phyloP scores from a whole-genome alignment of 345 rosid genomes.

The Hevea brasiliensis region DNA sequence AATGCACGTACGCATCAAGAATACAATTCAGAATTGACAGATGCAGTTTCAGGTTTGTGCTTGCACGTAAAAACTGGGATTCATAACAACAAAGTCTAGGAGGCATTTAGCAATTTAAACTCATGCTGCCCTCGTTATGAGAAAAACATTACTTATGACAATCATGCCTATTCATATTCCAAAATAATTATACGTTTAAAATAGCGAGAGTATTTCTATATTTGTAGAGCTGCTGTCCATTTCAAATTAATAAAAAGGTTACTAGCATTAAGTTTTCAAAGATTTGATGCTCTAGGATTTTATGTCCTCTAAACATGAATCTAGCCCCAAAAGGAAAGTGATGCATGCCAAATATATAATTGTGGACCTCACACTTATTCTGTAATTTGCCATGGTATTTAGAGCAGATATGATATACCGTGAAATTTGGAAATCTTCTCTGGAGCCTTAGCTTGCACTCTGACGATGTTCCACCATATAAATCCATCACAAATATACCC shows the following conservation, averaged over 20 bases:
- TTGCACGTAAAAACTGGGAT: not conserved
- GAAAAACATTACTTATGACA: not conserved
- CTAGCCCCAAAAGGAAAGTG: not conserved
- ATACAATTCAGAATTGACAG: not conserved
- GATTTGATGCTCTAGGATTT: not conserved
- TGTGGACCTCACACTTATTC: slow-evolving; percentile 4
- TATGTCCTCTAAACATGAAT: not conserved
- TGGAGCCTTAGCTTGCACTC: slow-evolving; percentile 74
- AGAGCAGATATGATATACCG: slow-evolving; percentile 40
- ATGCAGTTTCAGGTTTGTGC: not conserved
- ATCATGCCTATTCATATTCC: not conserved
- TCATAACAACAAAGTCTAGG: not conserved
- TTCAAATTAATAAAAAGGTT: not conserved
- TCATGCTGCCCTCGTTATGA: not conserved
- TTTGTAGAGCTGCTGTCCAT: not conserved
- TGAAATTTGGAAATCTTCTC: slow-evolving; percentile 73
- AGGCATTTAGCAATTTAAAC: not conserved
- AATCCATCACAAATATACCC: slow-evolving; percentile 85
- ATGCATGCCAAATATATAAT: not conserved
- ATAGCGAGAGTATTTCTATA: not conserved
- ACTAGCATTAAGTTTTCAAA: not conserved
- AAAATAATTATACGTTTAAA: not conserved
- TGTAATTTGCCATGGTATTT: not conserved
- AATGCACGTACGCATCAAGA: not conserved
- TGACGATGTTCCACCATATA: slow-evolving; percentile 88